Conservation (phyloP, 1,284 basidiomycete genomes). For the Ceratobasidium sp. region DNA sequence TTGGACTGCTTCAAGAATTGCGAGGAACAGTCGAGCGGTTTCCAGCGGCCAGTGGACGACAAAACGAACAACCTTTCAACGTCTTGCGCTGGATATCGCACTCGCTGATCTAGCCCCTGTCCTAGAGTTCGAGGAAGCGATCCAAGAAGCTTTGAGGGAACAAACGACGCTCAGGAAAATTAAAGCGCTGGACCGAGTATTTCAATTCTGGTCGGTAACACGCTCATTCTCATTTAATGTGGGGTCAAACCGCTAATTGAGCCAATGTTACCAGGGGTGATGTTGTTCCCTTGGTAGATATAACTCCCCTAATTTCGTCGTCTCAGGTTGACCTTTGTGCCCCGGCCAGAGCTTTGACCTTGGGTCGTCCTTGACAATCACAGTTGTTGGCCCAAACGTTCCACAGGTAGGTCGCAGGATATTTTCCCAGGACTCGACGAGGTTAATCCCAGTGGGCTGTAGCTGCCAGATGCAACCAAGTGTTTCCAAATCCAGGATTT, state of each 20-base stretch:
- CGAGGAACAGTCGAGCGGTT: neutral
- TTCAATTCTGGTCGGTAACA: constrained; percentile 14
- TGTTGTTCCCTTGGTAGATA: too few species aligned
- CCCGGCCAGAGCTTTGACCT: neutral
- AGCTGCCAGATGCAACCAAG: too few species aligned
- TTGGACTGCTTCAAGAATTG: constrained; percentile 12
- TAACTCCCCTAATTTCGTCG: too few species aligned
- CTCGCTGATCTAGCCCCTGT: neutral
- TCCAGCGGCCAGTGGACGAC: neutral
- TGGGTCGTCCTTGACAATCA: neutral
- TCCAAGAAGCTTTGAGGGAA: neutral
- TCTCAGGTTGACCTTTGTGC: too few species aligned
- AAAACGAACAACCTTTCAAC: neutral
- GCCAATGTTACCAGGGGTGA: too few species aligned
- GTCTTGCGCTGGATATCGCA: neutral
- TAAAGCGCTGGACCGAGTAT: neutral
- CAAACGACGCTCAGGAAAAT: neutral
- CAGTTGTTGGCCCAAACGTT: neutral
- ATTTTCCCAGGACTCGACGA: neutral
- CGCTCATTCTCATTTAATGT: too few species aligned
- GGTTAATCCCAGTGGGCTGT: too few species aligned
- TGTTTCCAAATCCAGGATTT: too few species aligned
- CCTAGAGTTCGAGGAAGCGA: neutral
- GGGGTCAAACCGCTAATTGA: too few species aligned
- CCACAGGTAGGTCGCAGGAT: neutral